phyloP scores from a whole-genome alignment of 2,329 filamentous ascomycete genomes.

The Fusarium buxicola region DNA sequence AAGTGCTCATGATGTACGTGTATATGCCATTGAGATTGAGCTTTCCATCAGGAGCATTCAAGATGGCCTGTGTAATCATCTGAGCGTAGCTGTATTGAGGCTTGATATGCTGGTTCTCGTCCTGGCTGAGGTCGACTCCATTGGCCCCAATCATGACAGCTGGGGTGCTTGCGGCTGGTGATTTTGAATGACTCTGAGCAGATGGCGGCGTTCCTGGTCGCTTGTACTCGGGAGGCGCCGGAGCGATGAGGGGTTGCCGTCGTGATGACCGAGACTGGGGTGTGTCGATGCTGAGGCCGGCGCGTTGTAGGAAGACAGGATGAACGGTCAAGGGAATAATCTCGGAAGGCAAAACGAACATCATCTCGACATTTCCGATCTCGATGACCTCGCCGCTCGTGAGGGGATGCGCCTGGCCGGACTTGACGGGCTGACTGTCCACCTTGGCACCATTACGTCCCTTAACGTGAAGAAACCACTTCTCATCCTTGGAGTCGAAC shows the following conservation, averaged over 20 bases:
- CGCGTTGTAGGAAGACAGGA: conserved; percentile 75
- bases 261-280: conserved; percentile 46
- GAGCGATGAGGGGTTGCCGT: conserved; percentile 64
- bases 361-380: conserved; percentile 95
- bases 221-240: conserved; percentile 69
- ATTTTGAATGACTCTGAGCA: conserved; percentile 50
- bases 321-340: conserved; percentile 74
- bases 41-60: conserved; percentile 87
- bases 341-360: conserved; percentile 92
- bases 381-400: conserved; percentile 92
- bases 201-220: conserved; percentile 71
- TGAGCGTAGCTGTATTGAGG: conserved; percentile 97
- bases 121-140: conserved; percentile 81
- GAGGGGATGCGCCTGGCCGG: conserved; percentile 73
- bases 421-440: conserved; percentile 77
- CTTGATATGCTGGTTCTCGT: conserved; percentile 90
- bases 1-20: conserved; percentile 88
- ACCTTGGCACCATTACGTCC: conserved; percentile 92
- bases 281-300: conserved; percentile 60
- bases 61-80: conserved; percentile 95
- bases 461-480: conserved; percentile 88
- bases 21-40: conserved; percentile 94
- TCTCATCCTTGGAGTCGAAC: conserved; percentile 74
- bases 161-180: conserved; percentile 51
- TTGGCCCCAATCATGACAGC: conserved; percentile 56